Evolutionary conservation across 2,329 filamentous ascomycete genomes (phyloP), one percentile per base, ranked within the genome.

Genomic region (Myriosclerotinia curreyana): DNA sequence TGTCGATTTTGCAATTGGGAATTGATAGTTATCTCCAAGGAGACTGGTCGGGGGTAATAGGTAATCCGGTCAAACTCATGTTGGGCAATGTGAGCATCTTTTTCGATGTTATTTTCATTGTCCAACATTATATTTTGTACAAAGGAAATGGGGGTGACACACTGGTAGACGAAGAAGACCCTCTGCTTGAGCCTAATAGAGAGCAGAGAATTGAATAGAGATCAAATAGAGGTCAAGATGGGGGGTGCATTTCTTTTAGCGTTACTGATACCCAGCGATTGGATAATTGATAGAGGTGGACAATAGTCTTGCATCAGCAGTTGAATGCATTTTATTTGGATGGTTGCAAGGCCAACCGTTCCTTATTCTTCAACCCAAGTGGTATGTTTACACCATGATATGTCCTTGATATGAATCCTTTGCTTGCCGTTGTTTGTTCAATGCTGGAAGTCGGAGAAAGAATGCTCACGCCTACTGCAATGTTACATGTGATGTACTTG

Each of bases 11-110:
- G 2, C 95, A 99, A 77, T 83, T 96, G 67, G 78, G 88, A 28
- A 87, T 98, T 66, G 95, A 98, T 78, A 92, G 91, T 66, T 91
- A 88, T 65, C 78, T 96, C 46, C 87, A 95, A 75, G 83, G 83
- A 63, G 92, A 96, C 78, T 97, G 94, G 93, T 90, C 88, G 55
- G 95, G 94, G 28, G 82, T 98, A 65, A 92, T 88, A 0, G 94
- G 93, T 1, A 98, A 98, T 75, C 91, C 92, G 0, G 88, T 95
- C 70, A 99, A 98, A 79, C 86, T 98, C 65, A 86, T 87, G 3
- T 81, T 98, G 50, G 90, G 91, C 17, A 94, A 96, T 73, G 85
- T 96, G 53, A 92, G 88, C 65, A 88, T 98, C 71, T 75, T 91
- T 2, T 98, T 96, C 75, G 94, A 98, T 74, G 68, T 89, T 40